These are phyloP conservation scores for Sodiomyces alkalinus DNA, from an alignment of 2,329 filamentous ascomycete species.

Conservation along the genomic window DNA sequence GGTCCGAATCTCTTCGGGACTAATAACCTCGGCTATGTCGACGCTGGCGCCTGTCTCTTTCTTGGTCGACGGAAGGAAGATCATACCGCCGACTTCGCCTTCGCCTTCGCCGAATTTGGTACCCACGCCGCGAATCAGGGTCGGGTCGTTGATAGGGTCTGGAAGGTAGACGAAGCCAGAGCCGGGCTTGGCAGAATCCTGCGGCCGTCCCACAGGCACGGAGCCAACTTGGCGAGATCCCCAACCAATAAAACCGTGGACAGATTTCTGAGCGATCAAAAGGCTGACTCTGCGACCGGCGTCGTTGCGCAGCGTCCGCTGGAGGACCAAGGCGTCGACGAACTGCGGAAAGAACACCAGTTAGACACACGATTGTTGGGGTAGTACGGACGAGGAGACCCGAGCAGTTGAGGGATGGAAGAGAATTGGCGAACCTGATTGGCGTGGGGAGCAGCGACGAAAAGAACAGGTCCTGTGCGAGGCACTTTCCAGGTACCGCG, in stretches of 20 bases:
- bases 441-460: conserved; percentile 91
- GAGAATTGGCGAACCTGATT: conserved; percentile 57
- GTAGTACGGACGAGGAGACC: conserved; percentile 6
- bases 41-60: conserved; percentile 62
- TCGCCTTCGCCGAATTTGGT: conserved; percentile 65
- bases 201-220: conserved; percentile 82
- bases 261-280: conserved; percentile 89
- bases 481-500: conserved; percentile 92
- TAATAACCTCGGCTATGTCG: conserved; percentile 68
- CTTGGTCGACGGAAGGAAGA: conserved; percentile 76
- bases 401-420: conserved; percentile 1
- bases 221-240: conserved; percentile 73
- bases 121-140: conserved; percentile 60
- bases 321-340: conserved; percentile 85
- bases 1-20: conserved; percentile 65
- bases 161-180: conserved; percentile 75
- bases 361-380: neutral
- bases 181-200: conserved; percentile 73
- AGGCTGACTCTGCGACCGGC: conserved; percentile 80
- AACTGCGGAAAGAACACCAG: conserved; percentile 41
- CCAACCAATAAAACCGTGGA: conserved; percentile 83
- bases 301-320: conserved; percentile 77
- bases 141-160: conserved; percentile 73
- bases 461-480: conserved; percentile 73
- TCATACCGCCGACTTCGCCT: conserved; percentile 63